Conservation (phyloP, 2,329 filamentous ascomycete species). For the Zymoseptoria ardabiliae region DNA sequence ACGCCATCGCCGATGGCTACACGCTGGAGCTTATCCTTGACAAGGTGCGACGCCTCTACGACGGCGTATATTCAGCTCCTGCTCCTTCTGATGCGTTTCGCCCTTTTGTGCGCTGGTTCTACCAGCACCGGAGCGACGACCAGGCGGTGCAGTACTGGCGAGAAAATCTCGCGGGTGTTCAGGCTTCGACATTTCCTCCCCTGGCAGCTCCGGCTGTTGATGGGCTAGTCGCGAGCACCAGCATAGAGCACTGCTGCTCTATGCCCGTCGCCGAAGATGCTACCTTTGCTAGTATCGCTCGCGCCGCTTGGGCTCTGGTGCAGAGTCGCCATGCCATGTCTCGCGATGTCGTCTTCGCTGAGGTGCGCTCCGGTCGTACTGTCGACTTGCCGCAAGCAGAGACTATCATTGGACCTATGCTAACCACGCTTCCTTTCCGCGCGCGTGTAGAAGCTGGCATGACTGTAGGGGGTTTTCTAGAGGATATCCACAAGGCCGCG, state of each 20-base stretch:
- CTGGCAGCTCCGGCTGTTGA: constrained; percentile 1
- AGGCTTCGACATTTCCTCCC: constrained; percentile 30
- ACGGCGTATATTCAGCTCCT: background rate
- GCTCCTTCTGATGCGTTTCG: constrained; percentile 27
- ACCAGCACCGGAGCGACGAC: constrained; percentile 11
- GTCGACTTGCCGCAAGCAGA: constrained; percentile 21
- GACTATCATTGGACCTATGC: constrained; percentile 24
- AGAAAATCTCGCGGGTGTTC: constrained; percentile 22
- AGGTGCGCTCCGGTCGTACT: constrained; percentile 32
- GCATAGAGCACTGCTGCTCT: constrained; percentile 13
- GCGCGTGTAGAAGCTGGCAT: too few relatives aligned
- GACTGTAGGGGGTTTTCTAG: too few relatives aligned
- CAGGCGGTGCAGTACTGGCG: constrained; percentile 31
- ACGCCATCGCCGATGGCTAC: constrained; percentile 36
- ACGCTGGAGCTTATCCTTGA: constrained; percentile 31
- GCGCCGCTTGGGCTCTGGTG: constrained; percentile 30
- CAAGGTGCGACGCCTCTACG: constrained; percentile 13
- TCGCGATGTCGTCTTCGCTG: constrained; percentile 30
- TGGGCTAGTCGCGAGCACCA: constrained; percentile 20
- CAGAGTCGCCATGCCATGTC: constrained; percentile 23
- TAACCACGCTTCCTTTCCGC: too few relatives aligned
- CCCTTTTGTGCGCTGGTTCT: constrained; percentile 22
- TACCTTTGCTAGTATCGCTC: constrained; percentile 20
- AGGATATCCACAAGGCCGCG: too few relatives aligned
- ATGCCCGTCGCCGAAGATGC: constrained; percentile 9